A percentile compares a stretch with the other conserved stretches of the same genome.
These are phyloP conservation scores for Pythium coloratum DNA, from an alignment of 352 stramenopile genomes.

Conservation along the genomic window DNA sequence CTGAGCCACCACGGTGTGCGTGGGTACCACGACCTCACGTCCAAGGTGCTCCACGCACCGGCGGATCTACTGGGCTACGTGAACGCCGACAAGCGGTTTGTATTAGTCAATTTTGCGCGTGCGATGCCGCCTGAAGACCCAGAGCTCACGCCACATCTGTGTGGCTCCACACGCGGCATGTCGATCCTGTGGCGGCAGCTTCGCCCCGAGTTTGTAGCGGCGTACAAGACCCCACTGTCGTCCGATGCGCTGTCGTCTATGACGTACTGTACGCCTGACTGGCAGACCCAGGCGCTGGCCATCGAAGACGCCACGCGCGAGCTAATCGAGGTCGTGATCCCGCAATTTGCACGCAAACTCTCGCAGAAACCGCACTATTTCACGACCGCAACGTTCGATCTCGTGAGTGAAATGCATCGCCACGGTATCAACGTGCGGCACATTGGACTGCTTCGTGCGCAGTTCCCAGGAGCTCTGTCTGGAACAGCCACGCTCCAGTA, in stretches of 20 bases:
- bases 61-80: constrained; percentile 86
- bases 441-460: constrained; percentile 73
- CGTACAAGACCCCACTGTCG: constrained; percentile 57
- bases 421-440: constrained; percentile 91
- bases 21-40: constrained; percentile 86
- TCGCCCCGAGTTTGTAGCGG: constrained; percentile 80
- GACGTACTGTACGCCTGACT: constrained; percentile 88
- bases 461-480: constrained; percentile 77
- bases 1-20: constrained; percentile 82
- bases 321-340: constrained; percentile 76
- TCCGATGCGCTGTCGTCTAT: constrained; percentile 83
- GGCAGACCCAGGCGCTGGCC: constrained; percentile 63
- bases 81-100: constrained; percentile 51
- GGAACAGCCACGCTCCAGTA: constrained; percentile 84
- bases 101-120: constrained; percentile 82
- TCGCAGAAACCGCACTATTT: constrained; percentile 63
- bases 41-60: constrained; percentile 72
- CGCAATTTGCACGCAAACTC: constrained; percentile 78
- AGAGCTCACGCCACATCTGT: constrained; percentile 70
- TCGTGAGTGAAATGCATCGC: constrained; percentile 85
- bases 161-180: constrained; percentile 76
- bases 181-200: constrained; percentile 92
- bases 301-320: constrained; percentile 74
- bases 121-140: constrained; percentile 90
- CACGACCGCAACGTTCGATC: constrained; percentile 40